Evolutionary conservation across 148 eudicot genomes (phyloP), one percentile per base, ranked within the genome.

Genomic region (Salicornia ramosissima): DNA sequence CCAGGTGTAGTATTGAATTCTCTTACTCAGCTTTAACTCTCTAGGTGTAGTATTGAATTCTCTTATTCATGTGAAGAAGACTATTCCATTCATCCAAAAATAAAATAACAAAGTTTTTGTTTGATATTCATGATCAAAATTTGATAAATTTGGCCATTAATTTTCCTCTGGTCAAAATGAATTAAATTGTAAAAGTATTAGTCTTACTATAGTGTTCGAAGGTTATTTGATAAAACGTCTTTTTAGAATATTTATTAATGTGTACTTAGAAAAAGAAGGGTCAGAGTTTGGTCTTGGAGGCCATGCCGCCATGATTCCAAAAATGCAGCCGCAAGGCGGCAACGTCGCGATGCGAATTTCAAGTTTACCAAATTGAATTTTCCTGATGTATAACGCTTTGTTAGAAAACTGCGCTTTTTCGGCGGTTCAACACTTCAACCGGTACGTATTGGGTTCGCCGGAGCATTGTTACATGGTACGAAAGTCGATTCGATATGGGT

Each of bases 1-100:
- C 73, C 98, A 93, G 96, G 98, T 90, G 65, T 61, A 43, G 26
- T 49, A 57, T 40, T 45, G 13, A 25, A 57, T 53, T 51, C 64
- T 46, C 40, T 16, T 58, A n/a, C n/a, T n/a, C 31, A 18, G 9
- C 25, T 21, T 30, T 18, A 21, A 58, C 31, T 30, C 49, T 93
- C 73, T 96, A 93, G 96, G 98, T 90, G 65, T 61, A 43, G 26
- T 49, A 57, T 40, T 45, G 13, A 25, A 57, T 53, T 51, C 64
- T 46, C 40, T 16, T 58, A n/a, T n/a, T n/a, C 25, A 52, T 29
- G 28, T 18, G 4, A 18, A 19, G 40, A 30, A 16, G 39, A 33
- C 6, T 58, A 29, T 10, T 28, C n/a, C 36, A 16, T 31, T 24
- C 3, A 6, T 58, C 11, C 40, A 12, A 6, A 6, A 8, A 18